Base-by-base conservation (phyloP, 2,329 filamentous ascomycete species). In the Curvularia eragrostidis region DNA sequence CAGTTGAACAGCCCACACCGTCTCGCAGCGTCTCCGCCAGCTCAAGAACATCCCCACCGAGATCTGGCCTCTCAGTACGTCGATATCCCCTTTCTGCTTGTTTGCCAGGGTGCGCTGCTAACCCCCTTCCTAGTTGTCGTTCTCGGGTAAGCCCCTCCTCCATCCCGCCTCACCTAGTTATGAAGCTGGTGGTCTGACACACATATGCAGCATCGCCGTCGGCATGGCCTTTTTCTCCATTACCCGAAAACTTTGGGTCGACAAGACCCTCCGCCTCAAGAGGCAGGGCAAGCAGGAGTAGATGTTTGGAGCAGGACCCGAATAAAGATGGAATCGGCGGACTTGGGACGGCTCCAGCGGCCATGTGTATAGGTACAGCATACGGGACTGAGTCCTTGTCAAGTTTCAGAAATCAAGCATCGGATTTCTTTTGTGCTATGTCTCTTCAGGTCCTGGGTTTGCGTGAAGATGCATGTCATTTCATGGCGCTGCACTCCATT, bases 1-100 rank as follows among this genome's bases (percentile, higher is more conserved):
- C 56, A 13, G 52, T 67, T 54, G 43, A 50, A 52, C 70, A 99
- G 95, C 92, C 78, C 95, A 98, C 84, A 97, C 94, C 73, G 88
- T 98, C 80, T 97, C 94, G 68, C 95, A 98, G 84, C 91, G 94
- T 78, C 85, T 99, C 73, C 91, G 93, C 78, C 89, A 88, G 77
- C 85, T 97, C 75, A 93, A 90, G 86, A 88, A 89, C 82, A 90
- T 98, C 76, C 95, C 95, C 69, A 88, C 92, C 70, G 95, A 99
- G 85, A 85, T 99, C 86, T 87, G 93, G 71, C 95, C 95, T 75
- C 89, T 99, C 72, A 93, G 93, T 96, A 89, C 79, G 87, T 82
- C 24, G 7, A 26, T 15, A 15, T 19, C 38, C 7, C 15, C 5
- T 24, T 26, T 10, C 18, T 10, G 30, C 5, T 21, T 44, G n/a